Base-by-base conservation (phyloP, 2,329 filamentous ascomycete genomes). In the Myriosclerotinia curreyana region DNA sequence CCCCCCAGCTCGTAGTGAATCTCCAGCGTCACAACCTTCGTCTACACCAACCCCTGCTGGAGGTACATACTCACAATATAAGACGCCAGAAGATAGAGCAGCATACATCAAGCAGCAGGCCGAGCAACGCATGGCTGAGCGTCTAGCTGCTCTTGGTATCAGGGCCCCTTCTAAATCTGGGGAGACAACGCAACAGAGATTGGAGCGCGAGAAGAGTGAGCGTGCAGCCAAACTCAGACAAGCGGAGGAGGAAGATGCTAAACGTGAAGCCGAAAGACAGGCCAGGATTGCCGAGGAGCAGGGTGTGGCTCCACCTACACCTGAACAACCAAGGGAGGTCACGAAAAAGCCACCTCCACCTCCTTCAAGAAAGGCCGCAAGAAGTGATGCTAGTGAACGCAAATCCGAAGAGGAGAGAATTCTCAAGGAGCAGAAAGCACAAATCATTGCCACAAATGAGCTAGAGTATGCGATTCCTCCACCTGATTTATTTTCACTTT, bases 51-150 rank as follows among this genome's bases (percentile, higher is more conserved):
- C 82, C 53, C 79, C 82, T 14, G 77, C 83, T 28, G 80, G 79
- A 25, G 85, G 86, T 2, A 88, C 89, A 0, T 96, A 96, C 74
- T 84, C 91, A 2, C 85, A 91, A 5, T 96, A 95, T 75, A 91
- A 90, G 77, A 96, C 93, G 0, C 89, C 93, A 0, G 93, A 98
- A 76, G 94, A 99, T 73, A 86, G 95, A 63, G 92, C 96, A 44
- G 92, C 94, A 6, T 96, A 96, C 73, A 97, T 98, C 74, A 96
- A 96, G 75, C 93, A 97, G 76, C 94, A 97, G 75, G 96, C 95
- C 11, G 93, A 98, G 76, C 91, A 94, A 74, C 91, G 94, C 66
- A 98, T 99, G 89, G 94, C 95, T 44, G 95, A 98, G 76, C 88
- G 95, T 66, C 85, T 99, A 72, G 95, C 95, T 66, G 94, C 94